Conservation (phyloP, 1,284 basidiomycete species). For the Rhodotorula sp. region DNA sequence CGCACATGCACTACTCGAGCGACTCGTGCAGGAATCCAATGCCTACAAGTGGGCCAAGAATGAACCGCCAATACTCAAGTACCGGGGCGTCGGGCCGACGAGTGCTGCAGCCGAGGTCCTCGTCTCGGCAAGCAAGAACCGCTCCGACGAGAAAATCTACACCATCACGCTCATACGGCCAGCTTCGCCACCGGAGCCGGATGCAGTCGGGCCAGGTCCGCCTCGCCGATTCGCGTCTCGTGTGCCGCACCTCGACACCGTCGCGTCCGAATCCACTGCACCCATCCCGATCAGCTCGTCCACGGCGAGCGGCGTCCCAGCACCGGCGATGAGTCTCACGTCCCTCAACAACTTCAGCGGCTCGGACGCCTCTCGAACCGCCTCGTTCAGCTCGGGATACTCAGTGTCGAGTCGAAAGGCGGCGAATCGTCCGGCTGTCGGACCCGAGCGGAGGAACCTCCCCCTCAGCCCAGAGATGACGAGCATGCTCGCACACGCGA, state of each 20-base stretch:
- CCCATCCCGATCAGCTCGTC: not conserved
- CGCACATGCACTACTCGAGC: not conserved
- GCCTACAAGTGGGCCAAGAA: not conserved
- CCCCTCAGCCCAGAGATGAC: slow-evolving; percentile 5
- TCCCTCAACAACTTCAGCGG: not conserved
- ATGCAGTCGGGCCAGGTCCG: too few relatives aligned
- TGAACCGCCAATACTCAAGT: too few relatives aligned
- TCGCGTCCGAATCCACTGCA: not conserved
- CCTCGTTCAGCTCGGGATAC: slow-evolving; percentile 4
- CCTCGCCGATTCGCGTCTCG: not conserved
- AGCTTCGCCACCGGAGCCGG: too few relatives aligned
- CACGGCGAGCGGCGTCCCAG: not conserved
- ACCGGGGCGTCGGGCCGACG: too few relatives aligned
- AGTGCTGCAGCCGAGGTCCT: not conserved
- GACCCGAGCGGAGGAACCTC: slow-evolving; percentile 1
- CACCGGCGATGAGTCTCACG: not conserved
- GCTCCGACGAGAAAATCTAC: too few relatives aligned
- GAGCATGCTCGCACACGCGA: slow-evolving; percentile 8
- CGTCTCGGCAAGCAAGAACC: not conserved
- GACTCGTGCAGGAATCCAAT: not conserved
- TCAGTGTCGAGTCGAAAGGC: not conserved
- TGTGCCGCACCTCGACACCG: not conserved
- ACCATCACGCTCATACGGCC: slow-evolving; percentile 9
- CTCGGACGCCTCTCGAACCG: not conserved
- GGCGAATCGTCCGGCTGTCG: not conserved